Base-by-base conservation (phyloP, 75 land plant genomes). In the Pinus taeda region DNA sequence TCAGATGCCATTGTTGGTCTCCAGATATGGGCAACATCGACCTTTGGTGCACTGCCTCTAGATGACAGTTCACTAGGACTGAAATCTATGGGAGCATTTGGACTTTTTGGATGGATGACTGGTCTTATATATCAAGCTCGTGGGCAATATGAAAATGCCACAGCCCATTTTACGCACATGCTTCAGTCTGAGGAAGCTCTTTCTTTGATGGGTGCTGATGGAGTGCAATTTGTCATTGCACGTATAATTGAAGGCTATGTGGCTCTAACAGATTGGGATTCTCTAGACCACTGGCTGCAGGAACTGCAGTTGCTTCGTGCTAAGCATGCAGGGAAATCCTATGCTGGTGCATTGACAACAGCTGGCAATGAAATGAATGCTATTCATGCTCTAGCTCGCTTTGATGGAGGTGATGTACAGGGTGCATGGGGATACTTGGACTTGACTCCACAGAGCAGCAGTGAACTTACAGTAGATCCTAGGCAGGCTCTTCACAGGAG, bases 331-430 rank as follows among this genome's bases (percentile, higher is more conserved):
- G 99, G 99, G 5, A 97, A 93, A 78, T 74, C 82, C 29, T 97
- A 91, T 78, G 84, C 92, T 74, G 99, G 99, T 70, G 98, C 99
- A 76, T 75, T 97, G 29, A 97, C 99, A 13, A 84, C 98, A 13
- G 88, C 99, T 75, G 99, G 99, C 33, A 93, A 89, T 91, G 98
- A 97, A 81, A 91, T 97, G 77, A 97, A 95, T 88, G 88, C 94
- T 22, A 83, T 97, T 70, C 93, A 93, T 84, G 98, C 99, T 57
- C 79, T 97, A 61, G 92, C 98, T 69, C 87, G 89, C 58, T 95
- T 93, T 88, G 99, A 97, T 86, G 90, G 81, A 74, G 93, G 94
- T 56, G 96, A 97, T 84, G 37, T 73, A n/a, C 87, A 88, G 66
- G 93, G 95, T 65, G 88, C 99, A 59, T 93, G 95, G 98, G 80